phyloP scores from a whole-genome alignment of 2,329 filamentous ascomycete genomes.

The Furcasterigmium sp. region DNA sequence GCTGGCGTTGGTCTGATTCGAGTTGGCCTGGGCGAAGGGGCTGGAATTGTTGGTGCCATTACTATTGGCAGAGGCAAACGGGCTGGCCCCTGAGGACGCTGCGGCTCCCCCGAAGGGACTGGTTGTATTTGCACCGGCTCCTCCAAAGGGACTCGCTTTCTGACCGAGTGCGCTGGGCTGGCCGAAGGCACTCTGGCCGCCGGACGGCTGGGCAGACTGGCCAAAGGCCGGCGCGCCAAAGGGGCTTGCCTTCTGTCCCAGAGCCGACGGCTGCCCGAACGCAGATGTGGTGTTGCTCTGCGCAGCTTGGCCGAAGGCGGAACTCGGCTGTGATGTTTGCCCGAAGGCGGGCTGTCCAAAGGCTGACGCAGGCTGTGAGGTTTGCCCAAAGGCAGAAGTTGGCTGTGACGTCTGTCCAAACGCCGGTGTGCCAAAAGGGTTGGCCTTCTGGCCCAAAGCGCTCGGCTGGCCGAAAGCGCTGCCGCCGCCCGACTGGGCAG shows the following conservation, averaged over 20 bases:
- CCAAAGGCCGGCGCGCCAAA: slow-evolving; percentile 18
- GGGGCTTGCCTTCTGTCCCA: slow-evolving; percentile 25
- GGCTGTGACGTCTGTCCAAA: slow-evolving; percentile 34
- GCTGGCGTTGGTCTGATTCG: slow-evolving; percentile 4
- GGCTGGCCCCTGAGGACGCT: slow-evolving; percentile 5
- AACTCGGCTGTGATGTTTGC: slow-evolving; percentile 24
- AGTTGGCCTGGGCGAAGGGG: slow-evolving; percentile 7
- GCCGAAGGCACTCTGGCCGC: slow-evolving; percentile 23
- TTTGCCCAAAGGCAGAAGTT: slow-evolving; percentile 28
- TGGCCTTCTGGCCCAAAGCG: slow-evolving; percentile 19
- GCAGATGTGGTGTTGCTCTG: slow-evolving; percentile 10
- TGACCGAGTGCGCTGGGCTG: slow-evolving; percentile 30
- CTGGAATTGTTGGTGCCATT: slow-evolving; percentile 3
- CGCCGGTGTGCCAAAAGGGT: slow-evolving; percentile 23
- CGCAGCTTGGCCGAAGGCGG: slow-evolving; percentile 20
- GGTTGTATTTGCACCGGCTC: slow-evolving; percentile 10
- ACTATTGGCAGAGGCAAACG: slow-evolving; percentile 10
- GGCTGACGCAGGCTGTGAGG: slow-evolving; percentile 21
- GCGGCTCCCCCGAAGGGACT: slow-evolving; percentile 17
- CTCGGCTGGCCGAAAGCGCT: slow-evolving; percentile 25
- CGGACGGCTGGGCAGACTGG: slow-evolving; percentile 8
- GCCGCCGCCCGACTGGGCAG: slow-evolving; percentile 23
- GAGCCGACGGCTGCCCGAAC: slow-evolving; percentile 29
- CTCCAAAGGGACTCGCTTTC: slow-evolving; percentile 32
- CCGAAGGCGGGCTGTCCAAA: slow-evolving; percentile 23